A percentile compares a stretch with the other conserved stretches of the same genome.
phyloP scores from a whole-genome alignment of 768 basidiomycete genomes.

The Lentinula guzmanii region DNA sequence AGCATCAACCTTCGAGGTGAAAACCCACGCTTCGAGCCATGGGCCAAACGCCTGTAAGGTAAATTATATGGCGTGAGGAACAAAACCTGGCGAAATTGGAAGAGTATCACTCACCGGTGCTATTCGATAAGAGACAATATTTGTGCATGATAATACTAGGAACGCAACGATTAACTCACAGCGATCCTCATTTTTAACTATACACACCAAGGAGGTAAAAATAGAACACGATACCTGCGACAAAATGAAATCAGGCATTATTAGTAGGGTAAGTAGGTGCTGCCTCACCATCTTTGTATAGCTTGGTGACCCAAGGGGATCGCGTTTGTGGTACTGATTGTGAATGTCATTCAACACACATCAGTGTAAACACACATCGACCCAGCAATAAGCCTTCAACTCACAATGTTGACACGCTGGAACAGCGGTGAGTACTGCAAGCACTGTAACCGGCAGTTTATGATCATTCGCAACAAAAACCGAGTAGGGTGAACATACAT shows the following conservation, averaged over 20 bases:
- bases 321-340: constrained; percentile 26
- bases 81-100: not conserved
- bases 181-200: too few relatives aligned
- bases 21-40: constrained; percentile 34
- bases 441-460: not conserved
- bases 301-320: constrained; percentile 27
- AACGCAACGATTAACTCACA: not conserved
- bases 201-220: constrained; percentile 29
- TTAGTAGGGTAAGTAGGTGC: not conserved
- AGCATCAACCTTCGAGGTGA: not conserved
- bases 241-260: not conserved
- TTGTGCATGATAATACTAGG: constrained; percentile 13
- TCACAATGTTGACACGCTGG: constrained; percentile 32
- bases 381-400: constrained; percentile 7
- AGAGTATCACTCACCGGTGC: constrained; percentile 24
- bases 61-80: not conserved
- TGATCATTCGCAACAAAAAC: not conserved
- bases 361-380: not conserved
- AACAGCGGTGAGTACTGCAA: constrained; percentile 27
- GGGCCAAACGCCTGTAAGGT: constrained; percentile 27
- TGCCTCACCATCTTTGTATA: constrained; percentile 34
- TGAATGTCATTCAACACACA: not conserved
- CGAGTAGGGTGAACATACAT: not conserved
- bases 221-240: constrained; percentile 33
- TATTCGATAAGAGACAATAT: constrained; percentile 31